Evolutionary conservation across 1,284 basidiomycete genomes (phyloP).

Genomic region (Boletellus deceptivus): DNA sequence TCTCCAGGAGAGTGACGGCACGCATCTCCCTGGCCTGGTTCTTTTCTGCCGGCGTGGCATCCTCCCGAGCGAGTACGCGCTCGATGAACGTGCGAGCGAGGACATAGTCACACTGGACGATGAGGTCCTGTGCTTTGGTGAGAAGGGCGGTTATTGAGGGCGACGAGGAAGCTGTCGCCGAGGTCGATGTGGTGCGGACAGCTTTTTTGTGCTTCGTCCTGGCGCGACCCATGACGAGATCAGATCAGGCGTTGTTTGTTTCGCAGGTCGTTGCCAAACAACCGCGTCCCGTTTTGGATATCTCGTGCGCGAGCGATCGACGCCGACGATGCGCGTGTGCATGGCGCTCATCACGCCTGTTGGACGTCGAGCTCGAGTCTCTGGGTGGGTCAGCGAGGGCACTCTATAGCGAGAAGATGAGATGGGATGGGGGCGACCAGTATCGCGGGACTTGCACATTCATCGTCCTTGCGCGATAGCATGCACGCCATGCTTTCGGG

Average conservation of each 20-base stretch:
- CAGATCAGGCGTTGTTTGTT: conserved; percentile 23
- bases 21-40: conserved; percentile 77
- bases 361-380: too few relatives aligned
- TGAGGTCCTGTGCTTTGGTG: conserved; percentile 72
- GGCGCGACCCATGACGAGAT: conserved; percentile 58
- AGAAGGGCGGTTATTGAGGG: conserved; percentile 56
- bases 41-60: conserved; percentile 47
- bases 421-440: too few relatives aligned
- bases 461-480: too few relatives aligned
- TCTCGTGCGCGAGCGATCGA: too few relatives aligned
- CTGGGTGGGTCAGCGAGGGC: too few relatives aligned
- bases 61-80: conserved; percentile 67
- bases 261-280: conserved; percentile 19
- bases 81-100: conserved; percentile 73
- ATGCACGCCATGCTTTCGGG: too few relatives aligned
- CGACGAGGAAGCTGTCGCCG: conserved; percentile 12
- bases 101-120: conserved; percentile 83
- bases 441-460: too few relatives aligned
- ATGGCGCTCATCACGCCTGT: too few relatives aligned
- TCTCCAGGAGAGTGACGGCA: conserved; percentile 76
- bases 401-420: too few relatives aligned
- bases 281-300: background rate
- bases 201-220: conserved; percentile 54
- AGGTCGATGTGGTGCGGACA: conserved; percentile 28
- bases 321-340: too few relatives aligned